phyloP scores from a whole-genome alignment of 2,329 filamentous ascomycete genomes.

The Huntiella omanensis region DNA sequence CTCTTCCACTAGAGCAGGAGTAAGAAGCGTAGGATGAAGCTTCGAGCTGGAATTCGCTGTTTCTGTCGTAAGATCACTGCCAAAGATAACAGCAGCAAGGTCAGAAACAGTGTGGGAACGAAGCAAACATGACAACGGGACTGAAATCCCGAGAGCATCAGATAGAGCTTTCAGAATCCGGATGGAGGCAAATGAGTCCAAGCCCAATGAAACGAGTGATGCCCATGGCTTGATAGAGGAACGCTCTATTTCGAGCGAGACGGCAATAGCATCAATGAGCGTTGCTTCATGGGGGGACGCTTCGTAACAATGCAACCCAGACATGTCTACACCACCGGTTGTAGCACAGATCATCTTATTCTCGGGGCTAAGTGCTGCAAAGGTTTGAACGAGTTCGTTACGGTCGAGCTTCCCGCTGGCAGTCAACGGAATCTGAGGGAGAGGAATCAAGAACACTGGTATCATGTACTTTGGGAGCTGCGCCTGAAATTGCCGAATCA shows the following conservation, averaged over 20 bases:
- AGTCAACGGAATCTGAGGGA: constrained; percentile 52
- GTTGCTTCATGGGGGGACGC: constrained; percentile 19
- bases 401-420: constrained; percentile 58
- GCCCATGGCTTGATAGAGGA: constrained; percentile 39
- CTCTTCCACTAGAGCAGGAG: constrained; percentile 17
- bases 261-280: constrained; percentile 20
- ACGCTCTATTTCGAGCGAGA: constrained; percentile 31
- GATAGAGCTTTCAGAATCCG: constrained; percentile 41
- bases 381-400: constrained; percentile 29
- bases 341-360: neutral
- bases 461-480: constrained; percentile 60
- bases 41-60: neutral
- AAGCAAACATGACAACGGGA: constrained; percentile 54
- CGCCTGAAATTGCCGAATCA: constrained; percentile 22
- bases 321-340: too few relatives aligned
- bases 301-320: constrained; percentile 36
- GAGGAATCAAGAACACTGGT: constrained; percentile 52
- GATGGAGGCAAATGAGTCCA: constrained; percentile 75
- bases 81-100: constrained; percentile 23
- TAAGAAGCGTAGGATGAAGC: constrained; percentile 12
- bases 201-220: constrained; percentile 57
- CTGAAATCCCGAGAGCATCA: constrained; percentile 22
- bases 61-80: neutral
- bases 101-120: constrained; percentile 46
- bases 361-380: constrained; percentile 9